phyloP scores from a whole-genome alignment of 163 green algal genomes.

The Scenedesmus sp. region DNA sequence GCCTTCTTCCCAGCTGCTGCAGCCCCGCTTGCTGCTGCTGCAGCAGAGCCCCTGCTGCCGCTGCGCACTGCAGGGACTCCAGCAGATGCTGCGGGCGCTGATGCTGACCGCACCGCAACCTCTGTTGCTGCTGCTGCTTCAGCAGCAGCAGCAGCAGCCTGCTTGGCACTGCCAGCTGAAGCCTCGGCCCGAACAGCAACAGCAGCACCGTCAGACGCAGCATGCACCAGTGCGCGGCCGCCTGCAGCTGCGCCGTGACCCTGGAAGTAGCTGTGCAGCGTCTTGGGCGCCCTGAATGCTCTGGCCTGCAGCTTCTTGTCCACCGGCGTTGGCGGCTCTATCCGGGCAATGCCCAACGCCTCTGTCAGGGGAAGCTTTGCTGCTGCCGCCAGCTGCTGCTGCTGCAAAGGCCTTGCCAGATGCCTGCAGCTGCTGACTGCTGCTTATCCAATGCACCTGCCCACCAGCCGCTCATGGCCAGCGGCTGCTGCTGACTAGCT shows the following conservation, averaged over 20 bases:
- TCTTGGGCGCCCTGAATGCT: conserved; percentile 43
- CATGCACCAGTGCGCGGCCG: neutral
- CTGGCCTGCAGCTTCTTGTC: conserved; percentile 31
- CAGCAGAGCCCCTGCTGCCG: neutral
- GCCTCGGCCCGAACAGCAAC: no score
- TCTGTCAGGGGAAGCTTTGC: neutral
- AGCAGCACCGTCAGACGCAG: neutral
- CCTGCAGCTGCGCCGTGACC: neutral
- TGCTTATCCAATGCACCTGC: neutral
- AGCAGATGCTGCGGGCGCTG: neutral
- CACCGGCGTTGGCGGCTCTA: conserved; percentile 66
- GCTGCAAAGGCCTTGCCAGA: neutral
- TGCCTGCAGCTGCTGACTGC: neutral
- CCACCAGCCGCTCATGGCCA: conserved; percentile 14
- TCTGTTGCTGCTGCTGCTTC: conserved; percentile 23
- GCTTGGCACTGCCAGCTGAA: neutral
- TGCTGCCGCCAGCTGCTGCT: neutral
- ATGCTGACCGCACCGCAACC: neutral
- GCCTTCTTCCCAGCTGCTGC: neutral
- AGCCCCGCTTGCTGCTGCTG: neutral
- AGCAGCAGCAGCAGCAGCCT: no score
- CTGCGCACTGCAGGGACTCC: neutral
- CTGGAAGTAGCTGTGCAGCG: conserved; percentile 44
- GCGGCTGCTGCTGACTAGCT: neutral
- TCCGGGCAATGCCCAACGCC: conserved; percentile 12